These are phyloP conservation scores for Flaveria brownii DNA, from an alignment of 129 eudicot genomes.

Conservation along the genomic window DNA sequence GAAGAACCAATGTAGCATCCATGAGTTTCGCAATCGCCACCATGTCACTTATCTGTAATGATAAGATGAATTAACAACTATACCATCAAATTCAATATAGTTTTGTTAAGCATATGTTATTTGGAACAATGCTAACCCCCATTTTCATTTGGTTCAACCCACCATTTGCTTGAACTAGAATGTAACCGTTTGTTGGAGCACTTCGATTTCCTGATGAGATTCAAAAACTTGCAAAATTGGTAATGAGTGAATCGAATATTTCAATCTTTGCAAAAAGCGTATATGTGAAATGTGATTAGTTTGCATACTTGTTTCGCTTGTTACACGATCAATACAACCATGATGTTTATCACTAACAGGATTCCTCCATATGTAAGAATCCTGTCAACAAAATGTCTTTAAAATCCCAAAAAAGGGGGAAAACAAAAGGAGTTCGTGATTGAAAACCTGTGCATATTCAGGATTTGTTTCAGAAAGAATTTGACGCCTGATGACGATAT, in stretches of 20 bases:
- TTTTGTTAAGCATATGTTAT: background rate
- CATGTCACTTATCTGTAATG: slow-evolving; percentile 63
- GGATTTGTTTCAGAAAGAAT: slow-evolving; percentile 16
- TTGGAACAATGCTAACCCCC: slow-evolving; percentile 51
- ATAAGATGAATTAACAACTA: background rate
- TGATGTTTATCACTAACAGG: slow-evolving; percentile 37
- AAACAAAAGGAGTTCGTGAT: background rate
- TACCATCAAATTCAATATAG: background rate
- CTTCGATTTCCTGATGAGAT: slow-evolving; percentile 39
- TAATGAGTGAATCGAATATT: slow-evolving; percentile 19
- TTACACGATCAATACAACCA: slow-evolving; percentile 40
- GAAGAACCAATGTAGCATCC: slow-evolving; percentile 64
- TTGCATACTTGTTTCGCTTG: slow-evolving; percentile 37
- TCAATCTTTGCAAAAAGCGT: background rate
- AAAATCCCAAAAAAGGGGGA: background rate
- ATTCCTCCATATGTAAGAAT: slow-evolving; percentile 45
- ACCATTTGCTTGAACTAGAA: slow-evolving; percentile 59
- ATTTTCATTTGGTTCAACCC: slow-evolving; percentile 68
- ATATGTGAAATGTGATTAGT: background rate
- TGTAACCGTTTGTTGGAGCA: slow-evolving; percentile 48
- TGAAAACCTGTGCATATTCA: slow-evolving; percentile 14
- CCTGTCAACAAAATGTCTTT: slow-evolving; percentile 30
- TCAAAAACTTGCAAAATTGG: slow-evolving; percentile 24
- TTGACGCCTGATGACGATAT: slow-evolving; percentile 16
- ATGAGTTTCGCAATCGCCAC: slow-evolving; percentile 62